Conservation (phyloP, 306 rosid genomes). For the Rosa lucieae region DNA sequence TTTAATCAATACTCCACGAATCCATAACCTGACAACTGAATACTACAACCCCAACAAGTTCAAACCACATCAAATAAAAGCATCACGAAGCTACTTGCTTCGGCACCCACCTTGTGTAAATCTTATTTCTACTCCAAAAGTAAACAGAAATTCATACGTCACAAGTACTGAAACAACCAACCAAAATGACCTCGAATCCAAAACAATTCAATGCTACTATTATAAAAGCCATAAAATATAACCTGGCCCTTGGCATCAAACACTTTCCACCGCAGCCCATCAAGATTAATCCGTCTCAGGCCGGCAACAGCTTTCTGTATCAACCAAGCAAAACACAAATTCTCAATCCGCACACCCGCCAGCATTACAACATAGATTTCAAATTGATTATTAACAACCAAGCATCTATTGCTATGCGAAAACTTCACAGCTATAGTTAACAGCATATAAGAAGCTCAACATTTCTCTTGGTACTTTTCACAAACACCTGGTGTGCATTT, state of each 20-base stretch:
- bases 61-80: background rate
- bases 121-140: background rate
- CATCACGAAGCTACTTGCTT: background rate
- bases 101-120: background rate
- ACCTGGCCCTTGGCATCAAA: constrained; percentile 97
- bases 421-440: background rate
- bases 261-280: constrained; percentile 87
- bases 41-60: background rate
- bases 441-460: background rate
- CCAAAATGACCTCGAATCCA: background rate
- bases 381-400: background rate
- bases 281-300: constrained; percentile 77
- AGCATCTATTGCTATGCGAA: background rate
- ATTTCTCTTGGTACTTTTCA: constrained; percentile 8
- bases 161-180: background rate
- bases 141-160: background rate
- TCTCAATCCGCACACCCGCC: background rate
- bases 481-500: constrained; percentile 22
- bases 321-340: background rate
- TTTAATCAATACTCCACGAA: constrained; percentile 20
- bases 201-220: background rate
- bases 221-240: background rate
- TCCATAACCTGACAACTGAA: constrained; percentile 8
- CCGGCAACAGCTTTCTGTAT: constrained; percentile 89
- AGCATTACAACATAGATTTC: background rate